These are phyloP conservation scores for Mortierella alpina DNA, from an alignment of 192 early-diverging fungal species.

Conservation along the genomic window DNA sequence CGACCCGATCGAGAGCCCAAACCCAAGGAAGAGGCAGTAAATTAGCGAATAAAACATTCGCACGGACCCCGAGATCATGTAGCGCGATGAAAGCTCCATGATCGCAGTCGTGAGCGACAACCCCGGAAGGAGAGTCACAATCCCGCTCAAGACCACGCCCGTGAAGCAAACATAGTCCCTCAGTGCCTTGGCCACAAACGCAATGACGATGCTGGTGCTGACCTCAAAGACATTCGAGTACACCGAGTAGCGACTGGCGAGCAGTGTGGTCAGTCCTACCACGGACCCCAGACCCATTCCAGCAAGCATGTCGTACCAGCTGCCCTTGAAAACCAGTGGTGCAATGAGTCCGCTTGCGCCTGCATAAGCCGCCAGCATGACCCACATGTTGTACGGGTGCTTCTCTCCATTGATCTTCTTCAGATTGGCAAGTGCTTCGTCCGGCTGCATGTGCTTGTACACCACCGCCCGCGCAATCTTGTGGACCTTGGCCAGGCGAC, in stretches of 20 bases:
- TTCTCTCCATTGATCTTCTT: slow-evolving; percentile 69
- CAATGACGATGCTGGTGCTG: slow-evolving; percentile 70
- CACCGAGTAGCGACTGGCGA: slow-evolving; percentile 68
- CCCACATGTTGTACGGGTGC: slow-evolving; percentile 68
- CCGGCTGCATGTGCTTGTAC: slow-evolving; percentile 63
- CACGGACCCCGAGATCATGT: slow-evolving; percentile 88
- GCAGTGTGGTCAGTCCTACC: slow-evolving; percentile 66
- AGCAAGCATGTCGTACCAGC: slow-evolving; percentile 70
- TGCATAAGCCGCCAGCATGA: slow-evolving; percentile 56
- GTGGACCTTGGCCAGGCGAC: slow-evolving; percentile 72
- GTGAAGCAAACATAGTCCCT: slow-evolving; percentile 73
- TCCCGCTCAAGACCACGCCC: slow-evolving; percentile 65
- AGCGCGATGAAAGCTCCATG: slow-evolving; percentile 88
- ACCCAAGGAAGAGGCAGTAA: slow-evolving; percentile 83
- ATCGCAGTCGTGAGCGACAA: slow-evolving; percentile 86
- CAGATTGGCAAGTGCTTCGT: slow-evolving; percentile 60
- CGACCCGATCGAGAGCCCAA: slow-evolving; percentile 74
- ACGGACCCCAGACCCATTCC: slow-evolving; percentile 51
- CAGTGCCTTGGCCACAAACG: slow-evolving; percentile 70
- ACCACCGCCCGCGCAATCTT: slow-evolving; percentile 65
- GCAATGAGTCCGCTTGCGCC: slow-evolving; percentile 68
- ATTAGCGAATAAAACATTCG: slow-evolving; percentile 84
- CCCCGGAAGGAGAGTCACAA: slow-evolving; percentile 77
- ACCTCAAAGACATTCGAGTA: slow-evolving; percentile 80
- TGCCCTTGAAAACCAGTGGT: slow-evolving; percentile 75